Evolutionary conservation across 805 yeast genomes (phyloP).

Genomic region (Hanseniaspora clermontiae): DNA sequence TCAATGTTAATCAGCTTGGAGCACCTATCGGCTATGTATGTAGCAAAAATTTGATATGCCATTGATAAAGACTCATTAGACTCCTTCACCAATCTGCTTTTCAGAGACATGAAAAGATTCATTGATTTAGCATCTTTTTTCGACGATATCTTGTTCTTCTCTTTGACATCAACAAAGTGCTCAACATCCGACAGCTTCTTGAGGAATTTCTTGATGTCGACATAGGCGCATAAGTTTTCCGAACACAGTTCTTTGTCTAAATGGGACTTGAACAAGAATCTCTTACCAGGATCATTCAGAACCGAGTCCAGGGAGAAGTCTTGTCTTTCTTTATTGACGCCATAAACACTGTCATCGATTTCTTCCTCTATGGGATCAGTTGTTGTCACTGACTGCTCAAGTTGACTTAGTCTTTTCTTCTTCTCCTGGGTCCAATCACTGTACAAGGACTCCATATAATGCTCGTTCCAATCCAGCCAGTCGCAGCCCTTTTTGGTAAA

Average conservation of each 20-base stretch:
- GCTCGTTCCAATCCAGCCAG: slow-evolving; percentile 28
- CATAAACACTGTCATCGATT: slow-evolving; percentile 6
- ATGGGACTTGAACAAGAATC: slow-evolving; percentile 54
- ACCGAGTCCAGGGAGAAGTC: slow-evolving; percentile 29
- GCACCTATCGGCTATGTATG: slow-evolving; percentile 53
- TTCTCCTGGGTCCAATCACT: neutral
- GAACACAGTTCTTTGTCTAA: slow-evolving; percentile 51
- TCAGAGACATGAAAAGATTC: slow-evolving; percentile 23
- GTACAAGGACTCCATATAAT: slow-evolving; percentile 11
- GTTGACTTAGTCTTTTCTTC: slow-evolving; percentile 15
- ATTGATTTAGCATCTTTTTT: slow-evolving; percentile 7
- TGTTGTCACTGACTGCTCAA: slow-evolving; percentile 11
- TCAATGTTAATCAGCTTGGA: slow-evolving; percentile 62
- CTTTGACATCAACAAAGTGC: slow-evolving; percentile 28
- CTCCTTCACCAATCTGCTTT: slow-evolving; percentile 32
- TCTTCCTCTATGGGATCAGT: slow-evolving; percentile 13
- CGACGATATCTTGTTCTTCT: slow-evolving; percentile 4
- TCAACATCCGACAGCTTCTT: slow-evolving; percentile 35
- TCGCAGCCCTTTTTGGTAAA: slow-evolving; percentile 34
- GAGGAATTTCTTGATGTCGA: slow-evolving; percentile 43
- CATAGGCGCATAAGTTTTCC: slow-evolving; percentile 65
- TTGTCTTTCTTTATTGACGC: neutral
- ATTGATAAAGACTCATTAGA: slow-evolving; percentile 46
- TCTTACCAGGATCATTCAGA: slow-evolving; percentile 62
- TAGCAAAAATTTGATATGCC: slow-evolving; percentile 52